Percentiles rank a stretch among this genome's conserved stretches.
These are phyloP conservation scores for Eucalyptus pauciflora DNA, from an alignment of 345 rosid species.

Conservation along the genomic window DNA sequence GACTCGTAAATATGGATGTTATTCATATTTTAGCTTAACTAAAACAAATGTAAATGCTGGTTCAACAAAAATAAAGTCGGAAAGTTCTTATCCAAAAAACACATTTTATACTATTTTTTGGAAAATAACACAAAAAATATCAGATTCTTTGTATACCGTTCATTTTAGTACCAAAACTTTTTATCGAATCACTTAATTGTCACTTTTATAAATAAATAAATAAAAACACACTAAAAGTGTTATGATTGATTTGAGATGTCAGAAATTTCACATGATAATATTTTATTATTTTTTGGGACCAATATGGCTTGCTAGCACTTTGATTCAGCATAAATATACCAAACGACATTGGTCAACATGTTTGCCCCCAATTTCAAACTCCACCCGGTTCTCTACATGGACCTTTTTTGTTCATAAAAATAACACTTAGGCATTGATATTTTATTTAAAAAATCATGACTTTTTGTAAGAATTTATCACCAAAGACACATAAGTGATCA, in stretches of 20 bases:
- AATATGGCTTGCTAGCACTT: neutral
- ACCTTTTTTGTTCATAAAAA: neutral
- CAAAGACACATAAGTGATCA: rapidly evolving
- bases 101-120: neutral
- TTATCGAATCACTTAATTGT: neutral
- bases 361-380: neutral
- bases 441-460: neutral
- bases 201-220: neutral
- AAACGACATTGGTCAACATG: neutral
- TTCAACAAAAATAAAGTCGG: neutral
- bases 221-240: neutral
- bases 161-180: neutral
- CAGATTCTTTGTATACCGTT: rapidly evolving
- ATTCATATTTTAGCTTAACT: neutral
- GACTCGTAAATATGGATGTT: neutral
- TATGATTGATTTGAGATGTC: rapidly evolving
- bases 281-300: neutral
- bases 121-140: neutral
- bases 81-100: neutral
- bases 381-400: neutral
- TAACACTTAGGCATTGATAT: neutral
- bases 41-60: neutral
- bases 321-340: neutral
- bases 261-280: too few species aligned
- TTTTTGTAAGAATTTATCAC: rapidly evolving